These are phyloP conservation scores for Paralagenidium karlingii DNA, from an alignment of 352 stramenopile species.

Conservation along the genomic window DNA sequence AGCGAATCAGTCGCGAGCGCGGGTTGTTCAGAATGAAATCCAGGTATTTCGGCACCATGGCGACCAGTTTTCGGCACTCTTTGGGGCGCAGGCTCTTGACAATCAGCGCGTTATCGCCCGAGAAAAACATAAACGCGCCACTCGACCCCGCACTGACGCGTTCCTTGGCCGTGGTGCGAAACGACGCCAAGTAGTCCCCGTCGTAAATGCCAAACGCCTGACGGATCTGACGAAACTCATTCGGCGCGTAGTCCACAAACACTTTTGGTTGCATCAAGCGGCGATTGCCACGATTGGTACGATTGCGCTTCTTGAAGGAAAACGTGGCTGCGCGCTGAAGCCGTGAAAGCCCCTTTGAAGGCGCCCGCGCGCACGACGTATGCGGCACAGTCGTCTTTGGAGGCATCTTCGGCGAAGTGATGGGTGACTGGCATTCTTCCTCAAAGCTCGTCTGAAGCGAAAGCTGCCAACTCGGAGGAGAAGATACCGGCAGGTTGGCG, in stretches of 20 bases:
- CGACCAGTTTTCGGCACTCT: slow-evolving; percentile 57
- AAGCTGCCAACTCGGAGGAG: too few relatives aligned
- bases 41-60: slow-evolving; percentile 57
- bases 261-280: not conserved
- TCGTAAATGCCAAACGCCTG: slow-evolving; percentile 46
- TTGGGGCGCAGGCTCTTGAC: slow-evolving; percentile 72
- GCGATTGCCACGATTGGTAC: not conserved
- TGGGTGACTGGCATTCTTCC: too few relatives aligned
- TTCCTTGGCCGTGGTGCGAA: slow-evolving; percentile 65
- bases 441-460: too few relatives aligned
- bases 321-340: slow-evolving; percentile 52
- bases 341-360: slow-evolving; percentile 42
- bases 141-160: slow-evolving; percentile 61
- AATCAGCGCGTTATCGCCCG: slow-evolving; percentile 53
- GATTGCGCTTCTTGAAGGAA: slow-evolving; percentile 39
- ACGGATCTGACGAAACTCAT: slow-evolving; percentile 48
- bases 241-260: not conserved
- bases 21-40: slow-evolving; percentile 45
- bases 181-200: slow-evolving; percentile 56
- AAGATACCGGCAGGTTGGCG: too few relatives aligned
- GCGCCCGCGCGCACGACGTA: slow-evolving; percentile 31
- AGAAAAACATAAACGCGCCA: slow-evolving; percentile 78
- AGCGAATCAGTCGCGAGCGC: slow-evolving; percentile 63
- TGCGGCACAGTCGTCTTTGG: slow-evolving; percentile 18
- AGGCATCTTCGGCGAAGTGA: slow-evolving; percentile 38